These are phyloP conservation scores for Marchantia paleacea DNA, from an alignment of 225 moss, liverwort and hornwort species.

Conservation along the genomic window DNA sequence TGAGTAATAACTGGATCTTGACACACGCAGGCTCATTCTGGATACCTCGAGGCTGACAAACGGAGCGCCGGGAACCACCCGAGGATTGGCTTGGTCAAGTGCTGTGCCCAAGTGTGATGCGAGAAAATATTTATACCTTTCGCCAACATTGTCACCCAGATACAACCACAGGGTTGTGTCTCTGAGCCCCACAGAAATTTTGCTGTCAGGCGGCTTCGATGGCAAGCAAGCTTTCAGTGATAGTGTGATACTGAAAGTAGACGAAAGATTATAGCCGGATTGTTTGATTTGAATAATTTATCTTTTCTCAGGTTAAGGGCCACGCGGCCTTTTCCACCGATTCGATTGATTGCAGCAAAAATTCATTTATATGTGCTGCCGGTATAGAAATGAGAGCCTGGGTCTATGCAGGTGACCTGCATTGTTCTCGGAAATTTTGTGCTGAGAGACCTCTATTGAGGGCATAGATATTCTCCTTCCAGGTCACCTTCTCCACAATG, in stretches of 20 bases:
- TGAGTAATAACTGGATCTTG: background rate
- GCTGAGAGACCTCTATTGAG: constrained; percentile 23
- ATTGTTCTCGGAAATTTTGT: constrained; percentile 22
- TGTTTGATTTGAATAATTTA: background rate
- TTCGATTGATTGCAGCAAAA: constrained; percentile 31
- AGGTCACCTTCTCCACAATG: background rate
- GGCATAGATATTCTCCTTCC: constrained; percentile 10
- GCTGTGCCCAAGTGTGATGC: constrained; percentile 28
- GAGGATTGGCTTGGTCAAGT: constrained; percentile 36
- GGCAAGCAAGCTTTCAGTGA: constrained; percentile 51
- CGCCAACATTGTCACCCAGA: constrained; percentile 49
- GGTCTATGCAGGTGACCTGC: constrained; percentile 15
- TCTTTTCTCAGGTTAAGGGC: constrained; percentile 10
- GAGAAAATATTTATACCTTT: constrained; percentile 41
- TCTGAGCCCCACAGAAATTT: constrained; percentile 59
- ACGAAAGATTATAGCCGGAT: background rate
- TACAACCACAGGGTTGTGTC: constrained; percentile 50
- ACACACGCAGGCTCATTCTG: constrained; percentile 28
- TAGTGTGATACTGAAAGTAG: constrained; percentile 30
- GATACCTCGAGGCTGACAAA: constrained; percentile 32
- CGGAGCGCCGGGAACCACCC: constrained; percentile 40
- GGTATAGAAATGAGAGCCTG: constrained; percentile 21
- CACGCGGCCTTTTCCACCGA: constrained; percentile 11
- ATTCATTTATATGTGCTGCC: constrained; percentile 19
- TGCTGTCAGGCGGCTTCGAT: constrained; percentile 47